Conservation (phyloP, 202 grass and related monocot species). For the Eragrostis tef region DNA sequence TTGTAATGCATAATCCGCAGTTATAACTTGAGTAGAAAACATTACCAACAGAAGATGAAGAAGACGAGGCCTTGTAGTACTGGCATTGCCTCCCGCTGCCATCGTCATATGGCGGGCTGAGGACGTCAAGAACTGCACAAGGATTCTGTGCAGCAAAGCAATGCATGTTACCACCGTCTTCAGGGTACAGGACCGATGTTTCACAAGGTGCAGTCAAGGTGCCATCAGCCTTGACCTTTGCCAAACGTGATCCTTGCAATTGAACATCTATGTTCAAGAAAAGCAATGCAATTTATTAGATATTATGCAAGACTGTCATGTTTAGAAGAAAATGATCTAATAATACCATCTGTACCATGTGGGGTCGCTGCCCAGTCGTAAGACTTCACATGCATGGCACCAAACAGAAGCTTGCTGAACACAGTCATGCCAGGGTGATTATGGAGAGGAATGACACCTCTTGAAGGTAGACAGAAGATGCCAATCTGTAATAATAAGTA, state of each 20-base stretch:
- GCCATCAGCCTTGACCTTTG: constrained; percentile 68
- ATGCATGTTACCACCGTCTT: constrained; percentile 76
- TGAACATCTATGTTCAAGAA: constrained; percentile 32
- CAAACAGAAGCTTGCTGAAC: constrained; percentile 81
- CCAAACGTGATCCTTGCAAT: constrained; percentile 54
- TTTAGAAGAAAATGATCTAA: background rate
- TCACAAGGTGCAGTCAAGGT: constrained; percentile 59
- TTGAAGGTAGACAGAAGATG: constrained; percentile 74
- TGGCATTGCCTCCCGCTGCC: constrained; percentile 67
- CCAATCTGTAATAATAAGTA: constrained; percentile 57
- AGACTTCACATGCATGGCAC: constrained; percentile 71
- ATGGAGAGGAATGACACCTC: constrained; percentile 75
- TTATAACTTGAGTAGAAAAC: constrained; percentile 2
- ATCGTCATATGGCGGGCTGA: constrained; percentile 68
- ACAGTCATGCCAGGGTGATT: constrained; percentile 88
- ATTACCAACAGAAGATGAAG: constrained; percentile 48
- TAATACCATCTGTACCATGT: constrained; percentile 6
- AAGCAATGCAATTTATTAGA: background rate
- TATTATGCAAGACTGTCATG: background rate
- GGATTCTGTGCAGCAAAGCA: constrained; percentile 69
- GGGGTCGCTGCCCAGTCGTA: constrained; percentile 63
- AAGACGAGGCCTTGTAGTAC: constrained; percentile 55
- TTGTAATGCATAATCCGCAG: no score
- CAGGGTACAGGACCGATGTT: constrained; percentile 65
- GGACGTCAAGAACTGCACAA: constrained; percentile 75